Conservation (phyloP, 768 basidiomycete species). For the Floccularia luteovirens region DNA sequence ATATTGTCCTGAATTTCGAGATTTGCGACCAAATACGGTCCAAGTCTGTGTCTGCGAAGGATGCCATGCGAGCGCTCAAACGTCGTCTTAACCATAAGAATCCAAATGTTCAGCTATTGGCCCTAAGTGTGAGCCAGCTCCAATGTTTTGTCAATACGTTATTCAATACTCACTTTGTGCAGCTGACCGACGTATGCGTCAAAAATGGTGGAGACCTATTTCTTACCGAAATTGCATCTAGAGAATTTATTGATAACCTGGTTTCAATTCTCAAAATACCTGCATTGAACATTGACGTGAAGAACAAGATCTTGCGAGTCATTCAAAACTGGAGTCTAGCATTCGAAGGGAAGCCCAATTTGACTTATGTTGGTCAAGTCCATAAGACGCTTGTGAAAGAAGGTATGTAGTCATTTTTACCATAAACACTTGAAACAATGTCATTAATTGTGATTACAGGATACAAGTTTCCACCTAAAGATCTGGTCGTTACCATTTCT, state of each 20-base stretch:
- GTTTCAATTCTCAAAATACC: constrained; percentile 82
- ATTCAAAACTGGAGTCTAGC: constrained; percentile 95
- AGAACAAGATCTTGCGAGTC: constrained; percentile 64
- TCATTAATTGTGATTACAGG: constrained; percentile 31
- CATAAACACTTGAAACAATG: too few species aligned
- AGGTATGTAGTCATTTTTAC: too few species aligned
- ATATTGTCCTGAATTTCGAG: constrained; percentile 90
- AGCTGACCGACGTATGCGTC: constrained; percentile 88
- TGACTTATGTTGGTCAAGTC: constrained; percentile 71
- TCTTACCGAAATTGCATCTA: constrained; percentile 71
- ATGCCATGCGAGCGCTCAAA: constrained; percentile 85
- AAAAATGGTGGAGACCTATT: constrained; percentile 98
- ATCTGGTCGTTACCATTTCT: constrained; percentile 57
- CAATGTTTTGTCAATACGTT: constrained; percentile 1
- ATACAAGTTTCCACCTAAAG: constrained; percentile 81
- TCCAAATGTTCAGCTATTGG: constrained; percentile 87
- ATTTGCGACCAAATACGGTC: constrained; percentile 96
- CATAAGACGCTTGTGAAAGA: constrained; percentile 72
- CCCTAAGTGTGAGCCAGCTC: constrained; percentile 63
- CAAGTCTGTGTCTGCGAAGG: constrained; percentile 77
- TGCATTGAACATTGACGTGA: constrained; percentile 72
- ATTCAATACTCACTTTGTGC: too few species aligned
- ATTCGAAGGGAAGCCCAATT: constrained; percentile 71
- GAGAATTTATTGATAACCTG: constrained; percentile 92
- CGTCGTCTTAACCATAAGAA: constrained; percentile 88